A percentile compares a stretch with the other conserved stretches of the same genome.
Evolutionary conservation across 2,329 filamentous ascomycete species (phyloP).

Genomic region (Colletotrichum sp.): DNA sequence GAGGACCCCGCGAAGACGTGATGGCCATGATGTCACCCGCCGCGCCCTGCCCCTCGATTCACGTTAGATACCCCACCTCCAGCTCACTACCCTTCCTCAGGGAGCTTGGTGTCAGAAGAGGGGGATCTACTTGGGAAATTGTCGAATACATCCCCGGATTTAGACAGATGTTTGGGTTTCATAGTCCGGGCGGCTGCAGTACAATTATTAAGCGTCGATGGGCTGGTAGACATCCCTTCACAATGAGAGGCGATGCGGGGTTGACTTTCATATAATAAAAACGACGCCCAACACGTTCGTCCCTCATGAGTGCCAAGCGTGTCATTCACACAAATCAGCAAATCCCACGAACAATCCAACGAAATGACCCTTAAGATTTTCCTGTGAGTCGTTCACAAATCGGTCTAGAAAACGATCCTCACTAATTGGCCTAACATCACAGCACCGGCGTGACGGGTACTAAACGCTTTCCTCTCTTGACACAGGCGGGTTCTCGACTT

Average conservation of each 20-base stretch:
- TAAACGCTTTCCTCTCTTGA: background rate
- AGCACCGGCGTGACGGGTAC: constrained; percentile 52
- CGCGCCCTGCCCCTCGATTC: background rate
- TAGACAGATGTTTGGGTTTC: background rate
- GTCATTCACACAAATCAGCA: background rate
- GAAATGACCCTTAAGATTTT: constrained; percentile 47
- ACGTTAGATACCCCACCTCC: background rate
- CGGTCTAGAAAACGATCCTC: background rate
- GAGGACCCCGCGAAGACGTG: background rate
- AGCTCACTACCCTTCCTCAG: background rate
- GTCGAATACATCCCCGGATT: background rate
- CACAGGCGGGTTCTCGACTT: background rate
- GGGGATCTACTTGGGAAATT: background rate
- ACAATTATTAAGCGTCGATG: constrained; percentile 7
- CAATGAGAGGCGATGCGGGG: background rate
- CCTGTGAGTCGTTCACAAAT: constrained; percentile 33
- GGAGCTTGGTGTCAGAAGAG: background rate
- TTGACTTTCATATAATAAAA: background rate
- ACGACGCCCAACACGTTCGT: background rate
- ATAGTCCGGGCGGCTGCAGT: background rate
- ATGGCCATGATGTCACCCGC: constrained; percentile 10
- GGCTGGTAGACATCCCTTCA: background rate
- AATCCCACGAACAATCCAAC: background rate
- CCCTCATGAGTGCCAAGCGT: background rate
- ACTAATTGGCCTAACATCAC: background rate